phyloP scores from a whole-genome alignment of 495 filamentous ascomycete genomes.

The Aspergillus sclerotioniger region DNA sequence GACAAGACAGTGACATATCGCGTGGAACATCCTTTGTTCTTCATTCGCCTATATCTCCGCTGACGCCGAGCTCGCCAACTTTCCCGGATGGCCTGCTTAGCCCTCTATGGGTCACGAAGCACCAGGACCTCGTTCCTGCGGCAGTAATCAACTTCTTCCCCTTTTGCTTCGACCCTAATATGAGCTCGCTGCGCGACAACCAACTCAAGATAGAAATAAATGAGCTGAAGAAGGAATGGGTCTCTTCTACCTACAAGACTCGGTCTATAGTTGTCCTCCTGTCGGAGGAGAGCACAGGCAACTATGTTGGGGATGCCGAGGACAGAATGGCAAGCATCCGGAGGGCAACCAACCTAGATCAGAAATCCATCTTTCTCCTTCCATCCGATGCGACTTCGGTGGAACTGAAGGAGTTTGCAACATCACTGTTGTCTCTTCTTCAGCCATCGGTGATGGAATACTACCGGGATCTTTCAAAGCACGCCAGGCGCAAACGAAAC shows the following conservation, averaged over 20 bases:
- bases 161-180: constrained; percentile 65
- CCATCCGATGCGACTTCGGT: constrained; percentile 60
- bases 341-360: constrained; percentile 72
- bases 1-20: constrained; percentile 43
- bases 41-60: constrained; percentile 85
- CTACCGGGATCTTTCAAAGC: constrained; percentile 87
- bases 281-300: constrained; percentile 60
- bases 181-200: constrained; percentile 74
- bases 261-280: constrained; percentile 75
- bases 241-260: constrained; percentile 67
- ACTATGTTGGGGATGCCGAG: constrained; percentile 60
- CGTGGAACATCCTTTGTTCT: constrained; percentile 49
- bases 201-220: constrained; percentile 87
- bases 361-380: constrained; percentile 76
- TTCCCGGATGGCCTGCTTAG: constrained; percentile 87
- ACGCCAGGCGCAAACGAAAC: constrained; percentile 77
- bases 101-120: constrained; percentile 77
- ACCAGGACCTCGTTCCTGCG: constrained; percentile 76
- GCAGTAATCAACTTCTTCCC: constrained; percentile 74
- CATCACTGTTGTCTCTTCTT: constrained; percentile 56
- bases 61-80: constrained; percentile 73
- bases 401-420: constrained; percentile 62
- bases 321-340: constrained; percentile 76
- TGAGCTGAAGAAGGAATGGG: constrained; percentile 61
- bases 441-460: constrained; percentile 71